Base-by-base conservation (phyloP, 139 green algal species). In the Haematococcus lacustris region DNA sequence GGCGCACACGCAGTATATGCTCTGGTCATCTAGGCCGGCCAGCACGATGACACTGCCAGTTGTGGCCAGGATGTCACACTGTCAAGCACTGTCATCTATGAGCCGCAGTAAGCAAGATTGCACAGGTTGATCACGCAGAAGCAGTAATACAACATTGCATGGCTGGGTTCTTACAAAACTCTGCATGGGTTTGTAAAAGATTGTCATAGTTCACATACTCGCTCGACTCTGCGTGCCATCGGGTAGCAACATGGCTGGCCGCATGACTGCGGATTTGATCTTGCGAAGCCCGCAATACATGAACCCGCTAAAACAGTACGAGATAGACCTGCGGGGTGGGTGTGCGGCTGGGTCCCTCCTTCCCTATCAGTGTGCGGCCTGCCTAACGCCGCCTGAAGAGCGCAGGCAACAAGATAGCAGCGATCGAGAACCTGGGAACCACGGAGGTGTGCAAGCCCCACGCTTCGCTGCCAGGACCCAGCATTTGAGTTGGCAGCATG, bases 351-450 rank as follows among this genome's bases (percentile, higher is more conserved):
- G 28, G 38, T 4, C 35, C 43, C 77, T 70, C 9, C 2, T 30
- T 3, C n/a, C n/a, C 3, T 7, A 34, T 3, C 38, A 33, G 7
- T 53, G 6, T 6, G 33, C 35, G 13, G 26, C 28, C 37, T 51
- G 9, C 64, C 6, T 70, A 7, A 3, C 25, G 2, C 2, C 38
- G 37, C 64, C 23, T 35, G 23, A 23, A 41, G 5, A 17, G 30
- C 64, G 51, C 71, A 92, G 91, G 82, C 5, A 93, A 93, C 80
- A 93, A 94, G 64, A 89, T 97, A 32, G 72, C 74, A 5, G 84
- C 81, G 1, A 96, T 98, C 61, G 94, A 98, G 71, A 98, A 98
- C 77, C 71, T 98, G 37, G 92, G 92, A 38, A 87, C 84, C 1
- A 98, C 93, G n/a, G 77, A 97, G 86, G 91, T 95, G 68, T 51